Conservation (phyloP, 2,329 filamentous ascomycete genomes). For the Endoconidiophora laricicola region DNA sequence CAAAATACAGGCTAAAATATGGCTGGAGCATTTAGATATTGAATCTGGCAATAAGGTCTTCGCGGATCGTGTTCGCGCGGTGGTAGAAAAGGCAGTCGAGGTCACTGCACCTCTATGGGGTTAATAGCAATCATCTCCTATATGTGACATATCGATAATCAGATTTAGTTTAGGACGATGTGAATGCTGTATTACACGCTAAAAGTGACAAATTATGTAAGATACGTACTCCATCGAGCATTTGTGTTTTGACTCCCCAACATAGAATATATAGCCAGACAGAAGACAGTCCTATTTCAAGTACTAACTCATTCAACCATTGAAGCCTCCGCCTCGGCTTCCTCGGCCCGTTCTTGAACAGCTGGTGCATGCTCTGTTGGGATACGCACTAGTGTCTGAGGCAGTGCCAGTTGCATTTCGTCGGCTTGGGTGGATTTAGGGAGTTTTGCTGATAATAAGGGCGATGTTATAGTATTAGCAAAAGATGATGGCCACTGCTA, state of each 20-base stretch:
- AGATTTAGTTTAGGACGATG: neutral
- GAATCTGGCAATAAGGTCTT: slow-evolving; percentile 68
- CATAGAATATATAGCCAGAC: neutral
- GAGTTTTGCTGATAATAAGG: slow-evolving; percentile 6
- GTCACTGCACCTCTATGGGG: slow-evolving; percentile 62
- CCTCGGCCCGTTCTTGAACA: slow-evolving; percentile 43
- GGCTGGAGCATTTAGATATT: slow-evolving; percentile 82
- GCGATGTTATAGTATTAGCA: neutral
- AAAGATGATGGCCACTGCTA: neutral
- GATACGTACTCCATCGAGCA: neutral
- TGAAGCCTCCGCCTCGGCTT: slow-evolving; percentile 27
- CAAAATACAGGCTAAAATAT: slow-evolving; percentile 72
- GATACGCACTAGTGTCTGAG: slow-evolving; percentile 70
- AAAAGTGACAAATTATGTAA: neutral
- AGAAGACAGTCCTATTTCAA: neutral
- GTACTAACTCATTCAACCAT: neutral
- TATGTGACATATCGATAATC: neutral
- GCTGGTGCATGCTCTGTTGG: slow-evolving; percentile 61
- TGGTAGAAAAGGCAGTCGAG: slow-evolving; percentile 80
- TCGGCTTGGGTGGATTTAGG: neutral
- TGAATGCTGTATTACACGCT: neutral
- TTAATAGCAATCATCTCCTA: slow-evolving; percentile 16
- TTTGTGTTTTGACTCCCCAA: neutral
- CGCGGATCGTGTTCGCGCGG: slow-evolving; percentile 68
- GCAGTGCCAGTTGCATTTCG: slow-evolving; percentile 26